Conservation (phyloP, 306 rosid species). For the Castanospermum australe region DNA sequence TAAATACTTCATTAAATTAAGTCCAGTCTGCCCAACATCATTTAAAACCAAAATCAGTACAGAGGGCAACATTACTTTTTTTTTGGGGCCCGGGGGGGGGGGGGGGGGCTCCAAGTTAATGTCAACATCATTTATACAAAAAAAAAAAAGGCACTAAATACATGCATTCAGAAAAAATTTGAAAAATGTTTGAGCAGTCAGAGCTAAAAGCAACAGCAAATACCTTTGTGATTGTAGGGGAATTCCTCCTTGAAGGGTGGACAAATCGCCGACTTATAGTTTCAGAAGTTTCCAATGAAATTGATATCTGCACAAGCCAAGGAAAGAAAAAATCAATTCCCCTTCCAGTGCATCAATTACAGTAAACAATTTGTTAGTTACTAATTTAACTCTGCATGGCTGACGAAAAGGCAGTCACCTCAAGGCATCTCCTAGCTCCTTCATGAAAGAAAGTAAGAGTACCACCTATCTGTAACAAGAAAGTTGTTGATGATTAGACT, state of each 20-base stretch:
- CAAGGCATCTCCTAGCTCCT: conserved; percentile 94
- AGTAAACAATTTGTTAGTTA: not conserved
- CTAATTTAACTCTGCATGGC: conserved; percentile 18
- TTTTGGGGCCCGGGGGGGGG: too few species aligned
- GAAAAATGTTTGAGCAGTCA: conserved; percentile 5
- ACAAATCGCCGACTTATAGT: conserved; percentile 73
- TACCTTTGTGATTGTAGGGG: conserved; percentile 97
- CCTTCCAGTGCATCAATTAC: conserved; percentile 24
- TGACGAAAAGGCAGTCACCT: conserved; percentile 57
- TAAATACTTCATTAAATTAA: not conserved
- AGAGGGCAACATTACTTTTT: not conserved
- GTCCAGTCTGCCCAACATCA: not conserved
- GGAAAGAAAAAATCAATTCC: conserved; percentile 14
- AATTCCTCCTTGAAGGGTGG: conserved; percentile 90
- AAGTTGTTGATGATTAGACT: conserved; percentile 12
- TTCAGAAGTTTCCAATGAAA: conserved; percentile 91
- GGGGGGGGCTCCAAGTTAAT: too few species aligned
- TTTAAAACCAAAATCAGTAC: not conserved
- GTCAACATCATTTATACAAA: not conserved
- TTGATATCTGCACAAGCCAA: conserved; percentile 54
- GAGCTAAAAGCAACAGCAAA: conserved; percentile 9
- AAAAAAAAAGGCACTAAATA: not conserved
- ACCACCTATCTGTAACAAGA: conserved; percentile 80
- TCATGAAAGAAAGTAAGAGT: conserved; percentile 93
- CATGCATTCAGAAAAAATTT: not conserved